Conservation (phyloP, 768 basidiomycete genomes). For the Dentipellis fragilis region DNA sequence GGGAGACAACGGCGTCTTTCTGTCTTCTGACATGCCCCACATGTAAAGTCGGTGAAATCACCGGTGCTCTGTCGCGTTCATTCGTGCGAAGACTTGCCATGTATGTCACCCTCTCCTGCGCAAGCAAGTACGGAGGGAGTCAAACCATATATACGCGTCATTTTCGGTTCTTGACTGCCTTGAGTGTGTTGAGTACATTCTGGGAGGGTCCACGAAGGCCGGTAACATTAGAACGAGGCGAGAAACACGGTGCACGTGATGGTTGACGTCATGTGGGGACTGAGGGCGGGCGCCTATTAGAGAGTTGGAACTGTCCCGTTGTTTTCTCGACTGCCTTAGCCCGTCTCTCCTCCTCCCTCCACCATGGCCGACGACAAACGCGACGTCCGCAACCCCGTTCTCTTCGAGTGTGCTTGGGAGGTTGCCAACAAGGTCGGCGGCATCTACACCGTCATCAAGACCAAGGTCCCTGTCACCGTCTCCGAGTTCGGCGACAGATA, state of each 20-base stretch:
- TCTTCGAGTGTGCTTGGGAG: slow-evolving; percentile 97
- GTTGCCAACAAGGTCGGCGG: slow-evolving; percentile 99
- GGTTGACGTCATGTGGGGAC: neutral
- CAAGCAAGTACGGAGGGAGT: too few relatives aligned
- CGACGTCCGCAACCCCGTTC: slow-evolving; percentile 68
- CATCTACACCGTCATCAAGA: slow-evolving; percentile 99
- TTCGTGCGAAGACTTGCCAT: too few relatives aligned
- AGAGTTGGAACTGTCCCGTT: neutral
- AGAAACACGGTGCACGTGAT: neutral
- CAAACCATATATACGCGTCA: too few relatives aligned
- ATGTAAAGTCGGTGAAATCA: too few relatives aligned
- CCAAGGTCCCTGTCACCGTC: slow-evolving; percentile 97
- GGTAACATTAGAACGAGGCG: too few relatives aligned
- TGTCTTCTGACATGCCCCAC: neutral
- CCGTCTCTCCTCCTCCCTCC: neutral
- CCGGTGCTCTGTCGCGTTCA: too few relatives aligned
- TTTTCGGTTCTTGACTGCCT: too few relatives aligned
- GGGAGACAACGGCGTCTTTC: neutral
- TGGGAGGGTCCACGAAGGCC: too few relatives aligned
- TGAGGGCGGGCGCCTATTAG: neutral
- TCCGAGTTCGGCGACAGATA: slow-evolving; percentile 93
- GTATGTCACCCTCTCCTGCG: too few relatives aligned
- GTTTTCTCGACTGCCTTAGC: neutral
- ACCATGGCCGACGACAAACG: slow-evolving; percentile 35
- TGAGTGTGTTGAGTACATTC: too few relatives aligned